Evolutionary conservation across 1,284 basidiomycete genomes (phyloP).

Genomic region (Ustilago tritici): DNA sequence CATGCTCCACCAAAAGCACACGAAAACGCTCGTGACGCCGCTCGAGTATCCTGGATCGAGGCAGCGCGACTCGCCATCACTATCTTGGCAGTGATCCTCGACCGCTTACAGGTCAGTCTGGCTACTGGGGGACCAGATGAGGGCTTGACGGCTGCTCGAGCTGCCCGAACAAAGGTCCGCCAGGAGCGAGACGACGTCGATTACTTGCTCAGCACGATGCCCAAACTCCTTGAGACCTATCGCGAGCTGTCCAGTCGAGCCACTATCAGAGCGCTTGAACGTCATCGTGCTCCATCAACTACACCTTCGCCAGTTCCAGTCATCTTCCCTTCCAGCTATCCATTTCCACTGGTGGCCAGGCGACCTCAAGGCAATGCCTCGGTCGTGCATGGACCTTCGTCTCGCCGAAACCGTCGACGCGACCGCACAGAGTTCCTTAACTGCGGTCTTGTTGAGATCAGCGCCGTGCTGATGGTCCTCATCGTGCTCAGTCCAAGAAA

Average conservation of each 20-base stretch:
- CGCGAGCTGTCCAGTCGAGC: slow-evolving; percentile 80
- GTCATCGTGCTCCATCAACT: slow-evolving; percentile 74
- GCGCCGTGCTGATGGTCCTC: slow-evolving; percentile 85
- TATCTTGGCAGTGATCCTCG: slow-evolving; percentile 82
- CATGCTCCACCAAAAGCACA: slow-evolving; percentile 36
- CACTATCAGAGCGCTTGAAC: slow-evolving; percentile 79
- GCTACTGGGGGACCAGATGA: slow-evolving; percentile 15
- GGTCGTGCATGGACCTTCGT: slow-evolving; percentile 48
- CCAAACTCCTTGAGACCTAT: slow-evolving; percentile 87
- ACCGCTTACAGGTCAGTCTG: slow-evolving; percentile 78
- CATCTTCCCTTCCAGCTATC: slow-evolving; percentile 92
- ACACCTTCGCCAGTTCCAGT: slow-evolving; percentile 79
- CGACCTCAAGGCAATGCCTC: slow-evolving; percentile 73
- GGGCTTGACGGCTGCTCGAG: slow-evolving; percentile 5
- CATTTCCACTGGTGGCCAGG: slow-evolving; percentile 84
- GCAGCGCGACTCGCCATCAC: slow-evolving; percentile 78
- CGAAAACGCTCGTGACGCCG: slow-evolving; percentile 70
- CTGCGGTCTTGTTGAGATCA: slow-evolving; percentile 85
- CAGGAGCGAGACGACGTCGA: slow-evolving; percentile 96
- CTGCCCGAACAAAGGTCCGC: slow-evolving; percentile 21
- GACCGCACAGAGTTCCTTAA: slow-evolving; percentile 74
- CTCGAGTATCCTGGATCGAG: slow-evolving; percentile 89
- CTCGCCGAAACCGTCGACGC: slow-evolving; percentile 39
- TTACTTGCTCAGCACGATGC: slow-evolving; percentile 84
- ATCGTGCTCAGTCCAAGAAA: slow-evolving; percentile 82